A percentile compares a stretch with the other conserved stretches of the same genome.
Conservation (phyloP, 139 green algal species). For the Klebsormidium nitens region DNA sequence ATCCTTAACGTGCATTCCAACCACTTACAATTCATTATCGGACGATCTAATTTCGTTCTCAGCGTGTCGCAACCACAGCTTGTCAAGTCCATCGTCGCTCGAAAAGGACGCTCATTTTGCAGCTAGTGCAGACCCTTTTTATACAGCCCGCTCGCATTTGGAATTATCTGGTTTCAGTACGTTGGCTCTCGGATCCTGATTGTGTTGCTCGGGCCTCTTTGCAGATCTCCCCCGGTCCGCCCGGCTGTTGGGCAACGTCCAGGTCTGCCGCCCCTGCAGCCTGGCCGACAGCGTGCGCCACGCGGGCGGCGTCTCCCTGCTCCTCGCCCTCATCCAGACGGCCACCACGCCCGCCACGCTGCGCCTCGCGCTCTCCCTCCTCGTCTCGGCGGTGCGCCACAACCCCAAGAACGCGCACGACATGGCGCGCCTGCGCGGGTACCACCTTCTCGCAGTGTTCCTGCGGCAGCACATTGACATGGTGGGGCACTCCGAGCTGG, state of each 20-base stretch:
- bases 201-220: no score
- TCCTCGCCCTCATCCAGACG: conserved; percentile 31
- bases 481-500: conserved; percentile 9
- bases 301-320: conserved; percentile 27
- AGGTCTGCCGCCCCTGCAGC: conserved; percentile 25
- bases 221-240: conserved; percentile 22
- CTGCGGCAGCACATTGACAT: conserved; percentile 21
- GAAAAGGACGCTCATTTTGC: no score
- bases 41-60: no score
- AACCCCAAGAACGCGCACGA: conserved; percentile 29
- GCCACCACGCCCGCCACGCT: conserved; percentile 10
- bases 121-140: no score
- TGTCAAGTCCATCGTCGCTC: no score
- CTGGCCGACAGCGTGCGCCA: conserved; percentile 20
- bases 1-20: no score
- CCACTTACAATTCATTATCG: no score
- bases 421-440: conserved; percentile 21
- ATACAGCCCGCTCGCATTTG: no score
- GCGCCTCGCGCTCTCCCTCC: conserved; percentile 16
- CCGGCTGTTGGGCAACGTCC: conserved; percentile 22
- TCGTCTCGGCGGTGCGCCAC: not conserved
- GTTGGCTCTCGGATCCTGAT: no score
- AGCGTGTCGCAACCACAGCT: no score
- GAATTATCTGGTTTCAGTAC: no score
- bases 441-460: conserved; percentile 37